Percentiles rank a stretch among this genome's conserved stretches.
phyloP scores from a whole-genome alignment of 1,284 basidiomycete species.

The Ceratobasidium sp. region DNA sequence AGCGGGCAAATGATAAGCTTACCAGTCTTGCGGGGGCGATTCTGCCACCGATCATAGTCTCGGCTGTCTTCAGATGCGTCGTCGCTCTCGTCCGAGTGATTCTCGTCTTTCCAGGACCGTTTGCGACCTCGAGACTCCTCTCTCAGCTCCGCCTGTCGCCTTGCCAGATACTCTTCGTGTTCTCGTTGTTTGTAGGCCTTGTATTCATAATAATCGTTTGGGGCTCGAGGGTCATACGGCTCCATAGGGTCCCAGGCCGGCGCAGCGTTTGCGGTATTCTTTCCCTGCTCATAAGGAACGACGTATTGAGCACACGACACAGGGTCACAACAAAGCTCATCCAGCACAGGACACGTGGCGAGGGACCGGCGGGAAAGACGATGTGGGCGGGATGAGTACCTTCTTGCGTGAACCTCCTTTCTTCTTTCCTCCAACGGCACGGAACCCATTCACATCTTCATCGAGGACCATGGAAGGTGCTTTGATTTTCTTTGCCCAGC shows the following conservation, averaged over 20 bases:
- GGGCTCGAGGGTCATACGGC: conserved; percentile 77
- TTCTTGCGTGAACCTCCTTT: conserved; percentile 55
- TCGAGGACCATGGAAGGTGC: conserved; percentile 87
- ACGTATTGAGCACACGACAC: conserved; percentile 23
- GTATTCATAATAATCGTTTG: conserved; percentile 87
- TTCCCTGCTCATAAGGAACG: conserved; percentile 34
- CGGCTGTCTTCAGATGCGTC: conserved; percentile 58
- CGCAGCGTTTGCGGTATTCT: conserved; percentile 27
- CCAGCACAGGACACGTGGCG: conserved; percentile 19
- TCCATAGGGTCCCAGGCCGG: conserved; percentile 76
- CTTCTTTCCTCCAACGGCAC: conserved; percentile 51
- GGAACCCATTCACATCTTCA: conserved; percentile 84
- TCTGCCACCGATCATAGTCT: conserved; percentile 53
- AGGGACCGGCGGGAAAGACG: conserved; percentile 15
- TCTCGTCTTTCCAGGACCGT: conserved; percentile 62
- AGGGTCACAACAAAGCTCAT: conserved; percentile 11
- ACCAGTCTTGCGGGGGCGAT: conserved; percentile 73
- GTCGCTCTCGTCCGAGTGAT: conserved; percentile 69
- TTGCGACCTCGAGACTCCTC: conserved; percentile 62
- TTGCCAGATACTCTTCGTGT: conserved; percentile 67
- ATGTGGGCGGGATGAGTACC: conserved; percentile 50
- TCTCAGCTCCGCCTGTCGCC: conserved; percentile 60
- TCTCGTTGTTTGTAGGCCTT: conserved; percentile 78
- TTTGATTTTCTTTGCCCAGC: conserved; percentile 85
- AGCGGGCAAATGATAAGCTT: conserved; percentile 41